phyloP scores from a whole-genome alignment of 495 filamentous ascomycete species.

The Tricharina praecox region DNA sequence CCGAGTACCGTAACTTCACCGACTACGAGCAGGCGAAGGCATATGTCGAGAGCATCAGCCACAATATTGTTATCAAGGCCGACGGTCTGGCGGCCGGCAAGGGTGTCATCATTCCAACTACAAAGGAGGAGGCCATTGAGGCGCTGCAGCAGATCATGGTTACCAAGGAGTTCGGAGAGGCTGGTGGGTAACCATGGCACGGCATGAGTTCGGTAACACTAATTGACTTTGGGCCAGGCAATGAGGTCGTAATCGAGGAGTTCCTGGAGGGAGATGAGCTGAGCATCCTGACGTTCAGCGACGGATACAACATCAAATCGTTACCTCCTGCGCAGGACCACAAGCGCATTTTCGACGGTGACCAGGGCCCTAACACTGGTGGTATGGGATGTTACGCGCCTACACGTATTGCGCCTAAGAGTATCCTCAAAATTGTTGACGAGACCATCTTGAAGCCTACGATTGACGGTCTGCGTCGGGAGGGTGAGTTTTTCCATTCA shows the following conservation, averaged over 20 bases:
- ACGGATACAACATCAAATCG: constrained; percentile 68
- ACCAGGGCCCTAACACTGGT: constrained; percentile 84
- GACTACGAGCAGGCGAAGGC: constrained; percentile 57
- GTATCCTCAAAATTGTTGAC: constrained; percentile 60
- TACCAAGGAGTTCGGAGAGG: constrained; percentile 67
- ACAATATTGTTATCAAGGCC: constrained; percentile 81
- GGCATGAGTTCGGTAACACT: background rate
- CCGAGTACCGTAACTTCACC: constrained; percentile 73
- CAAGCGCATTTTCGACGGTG: constrained; percentile 83
- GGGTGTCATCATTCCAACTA: constrained; percentile 71
- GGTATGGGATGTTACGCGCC: constrained; percentile 98
- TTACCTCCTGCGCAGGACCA: constrained; percentile 93
- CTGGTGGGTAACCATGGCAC: constrained; percentile 34
- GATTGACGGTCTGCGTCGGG: constrained; percentile 69
- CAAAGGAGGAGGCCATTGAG: constrained; percentile 62
- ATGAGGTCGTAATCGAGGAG: constrained; percentile 94
- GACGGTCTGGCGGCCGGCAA: constrained; percentile 76
- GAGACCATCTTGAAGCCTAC: constrained; percentile 74
- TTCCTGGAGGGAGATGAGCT: constrained; percentile 83
- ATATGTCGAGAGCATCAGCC: constrained; percentile 56
- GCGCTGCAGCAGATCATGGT: constrained; percentile 83
- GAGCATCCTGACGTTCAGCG: constrained; percentile 76
- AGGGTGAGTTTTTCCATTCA: constrained; percentile 36
- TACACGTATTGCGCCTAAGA: constrained; percentile 61
- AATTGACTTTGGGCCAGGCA: constrained; percentile 16